phyloP scores from a whole-genome alignment of 2,329 filamentous ascomycete species.

The Fusarium duplospermum region DNA sequence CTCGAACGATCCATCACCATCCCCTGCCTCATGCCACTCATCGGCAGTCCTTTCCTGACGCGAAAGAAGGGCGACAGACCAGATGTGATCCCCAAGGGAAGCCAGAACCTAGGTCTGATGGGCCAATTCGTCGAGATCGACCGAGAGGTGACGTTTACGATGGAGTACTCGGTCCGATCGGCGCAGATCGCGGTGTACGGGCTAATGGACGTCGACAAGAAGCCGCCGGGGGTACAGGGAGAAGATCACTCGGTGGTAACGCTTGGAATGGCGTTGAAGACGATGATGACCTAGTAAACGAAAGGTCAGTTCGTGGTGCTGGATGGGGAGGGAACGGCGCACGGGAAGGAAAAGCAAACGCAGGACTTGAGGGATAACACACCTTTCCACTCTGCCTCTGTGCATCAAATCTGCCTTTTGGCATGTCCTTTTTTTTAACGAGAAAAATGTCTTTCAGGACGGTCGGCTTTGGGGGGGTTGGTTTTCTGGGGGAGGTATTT shows the following conservation, averaged over 20 bases:
- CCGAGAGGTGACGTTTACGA: slow-evolving; percentile 44
- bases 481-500: neutral
- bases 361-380: neutral
- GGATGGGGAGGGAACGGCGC: neutral
- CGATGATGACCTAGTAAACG: slow-evolving; percentile 37
- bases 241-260: slow-evolving; percentile 40
- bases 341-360: neutral
- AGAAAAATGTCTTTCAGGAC: neutral
- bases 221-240: slow-evolving; percentile 32
- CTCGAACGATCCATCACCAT: slow-evolving; percentile 38
- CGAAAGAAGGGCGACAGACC: slow-evolving; percentile 42
- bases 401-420: neutral
- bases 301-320: neutral
- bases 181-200: slow-evolving; percentile 43
- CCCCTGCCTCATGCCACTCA: slow-evolving; percentile 41
- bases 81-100: slow-evolving; percentile 37
- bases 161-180: slow-evolving; percentile 44
- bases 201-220: slow-evolving; percentile 39
- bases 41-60: slow-evolving; percentile 43
- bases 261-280: slow-evolving; percentile 43
- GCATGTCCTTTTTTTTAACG: neutral
- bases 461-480: neutral
- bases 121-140: slow-evolving; percentile 45
- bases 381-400: neutral
- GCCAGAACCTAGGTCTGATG: slow-evolving; percentile 43